Percentiles rank a stretch among this genome's conserved stretches.
phyloP scores from a whole-genome alignment of 2,329 filamentous ascomycete genomes.

The Dryadomyces sulphureus region DNA sequence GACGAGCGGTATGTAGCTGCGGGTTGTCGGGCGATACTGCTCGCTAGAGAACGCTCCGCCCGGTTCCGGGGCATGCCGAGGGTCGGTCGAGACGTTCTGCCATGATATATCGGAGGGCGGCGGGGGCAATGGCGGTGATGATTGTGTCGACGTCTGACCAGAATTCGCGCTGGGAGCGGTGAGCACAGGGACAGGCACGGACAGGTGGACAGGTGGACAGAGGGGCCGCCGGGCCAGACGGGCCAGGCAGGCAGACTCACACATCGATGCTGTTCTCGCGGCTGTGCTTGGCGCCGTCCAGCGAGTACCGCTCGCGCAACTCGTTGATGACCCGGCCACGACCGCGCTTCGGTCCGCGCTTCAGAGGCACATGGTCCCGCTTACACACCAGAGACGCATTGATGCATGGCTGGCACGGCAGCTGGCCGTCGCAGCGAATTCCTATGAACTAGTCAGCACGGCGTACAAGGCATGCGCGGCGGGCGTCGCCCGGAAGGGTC shows the following conservation, averaged over 20 bases:
- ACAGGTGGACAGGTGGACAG: neutral
- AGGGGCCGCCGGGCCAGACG: no score
- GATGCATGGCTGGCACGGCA: constrained; percentile 45
- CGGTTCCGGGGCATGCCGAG: constrained; percentile 18
- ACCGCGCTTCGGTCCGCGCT: constrained; percentile 48
- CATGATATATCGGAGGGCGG: constrained; percentile 16
- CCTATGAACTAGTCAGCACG: constrained; percentile 15
- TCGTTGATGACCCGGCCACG: constrained; percentile 49
- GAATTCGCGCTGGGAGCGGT: constrained; percentile 1
- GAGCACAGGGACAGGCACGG: neutral
- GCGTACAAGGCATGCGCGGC: no score
- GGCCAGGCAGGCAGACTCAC: constrained; percentile 1
- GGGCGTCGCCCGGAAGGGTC: no score
- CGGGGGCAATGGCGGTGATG: constrained; percentile 10
- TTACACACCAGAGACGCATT: constrained; percentile 46
- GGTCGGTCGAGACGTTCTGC: constrained; percentile 16
- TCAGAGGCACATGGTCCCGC: constrained; percentile 48
- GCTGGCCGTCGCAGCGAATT: constrained; percentile 29
- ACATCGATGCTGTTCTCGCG: constrained; percentile 22
- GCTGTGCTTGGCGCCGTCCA: constrained; percentile 19
- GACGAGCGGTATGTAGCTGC: constrained; percentile 29
- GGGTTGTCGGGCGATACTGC: constrained; percentile 24
- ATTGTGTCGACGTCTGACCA: constrained; percentile 11
- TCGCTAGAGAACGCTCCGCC: constrained; percentile 24
- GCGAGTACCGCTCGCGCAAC: constrained; percentile 30